These are phyloP conservation scores for Auricularia cornea DNA, from an alignment of 768 basidiomycete species.

Conservation along the genomic window DNA sequence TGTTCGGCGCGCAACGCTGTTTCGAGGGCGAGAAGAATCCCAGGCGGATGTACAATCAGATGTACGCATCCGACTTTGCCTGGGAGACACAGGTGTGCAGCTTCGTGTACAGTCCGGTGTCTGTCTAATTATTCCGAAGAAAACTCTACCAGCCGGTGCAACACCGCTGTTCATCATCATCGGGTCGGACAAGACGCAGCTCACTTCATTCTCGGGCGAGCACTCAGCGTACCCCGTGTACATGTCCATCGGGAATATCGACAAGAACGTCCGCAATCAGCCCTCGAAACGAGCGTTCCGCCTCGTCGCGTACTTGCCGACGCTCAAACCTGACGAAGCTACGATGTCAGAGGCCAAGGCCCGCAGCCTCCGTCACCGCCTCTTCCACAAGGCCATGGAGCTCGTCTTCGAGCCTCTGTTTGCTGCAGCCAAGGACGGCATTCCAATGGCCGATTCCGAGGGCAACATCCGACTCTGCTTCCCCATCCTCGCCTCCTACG, in stretches of 20 bases:
- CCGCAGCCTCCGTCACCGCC: constrained; percentile 10
- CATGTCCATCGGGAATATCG: constrained; percentile 34
- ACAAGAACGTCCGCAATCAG: constrained; percentile 29
- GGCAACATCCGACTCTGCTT: constrained; percentile 30
- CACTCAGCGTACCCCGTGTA: constrained; percentile 37
- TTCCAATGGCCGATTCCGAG: constrained; percentile 26
- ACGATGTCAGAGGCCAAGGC: constrained; percentile 33
- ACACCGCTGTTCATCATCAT: neutral
- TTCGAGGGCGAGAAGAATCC: constrained; percentile 10
- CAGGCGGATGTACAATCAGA: constrained; percentile 26
- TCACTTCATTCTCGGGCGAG: constrained; percentile 2
- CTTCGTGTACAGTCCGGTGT: neutral
- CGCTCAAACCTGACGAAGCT: constrained; percentile 32
- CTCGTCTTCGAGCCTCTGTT: constrained; percentile 26
- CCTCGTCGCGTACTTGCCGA: constrained; percentile 33
- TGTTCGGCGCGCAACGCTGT: constrained; percentile 22
- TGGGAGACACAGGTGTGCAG: constrained; percentile 25
- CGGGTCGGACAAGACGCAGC: constrained; percentile 4
- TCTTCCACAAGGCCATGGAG: constrained; percentile 33
- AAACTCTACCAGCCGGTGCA: neutral
- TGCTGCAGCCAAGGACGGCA: constrained; percentile 22
- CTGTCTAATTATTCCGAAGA: neutral
- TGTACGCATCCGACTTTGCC: constrained; percentile 32
- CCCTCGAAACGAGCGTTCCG: constrained; percentile 27
- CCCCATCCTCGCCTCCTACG: constrained; percentile 12